These are phyloP conservation scores for Phytophthora rubi DNA, from an alignment of 352 stramenopile species.

Conservation along the genomic window DNA sequence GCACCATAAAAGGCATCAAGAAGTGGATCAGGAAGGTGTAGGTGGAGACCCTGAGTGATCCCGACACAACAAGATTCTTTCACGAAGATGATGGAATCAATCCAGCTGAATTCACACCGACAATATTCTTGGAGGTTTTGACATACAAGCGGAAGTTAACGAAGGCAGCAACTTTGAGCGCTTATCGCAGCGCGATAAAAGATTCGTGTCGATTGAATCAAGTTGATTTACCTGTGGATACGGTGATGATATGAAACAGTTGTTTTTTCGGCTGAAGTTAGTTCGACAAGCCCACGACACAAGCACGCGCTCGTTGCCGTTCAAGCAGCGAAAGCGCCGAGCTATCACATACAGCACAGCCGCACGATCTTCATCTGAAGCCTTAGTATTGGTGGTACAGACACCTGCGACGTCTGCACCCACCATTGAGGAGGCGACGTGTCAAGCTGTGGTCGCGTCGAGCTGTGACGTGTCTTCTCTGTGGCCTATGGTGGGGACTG, in stretches of 20 bases:
- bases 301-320: no score
- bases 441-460: neutral
- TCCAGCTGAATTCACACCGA: conserved; percentile 7
- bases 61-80: neutral
- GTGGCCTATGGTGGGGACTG: neutral
- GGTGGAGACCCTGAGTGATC: neutral
- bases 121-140: conserved; percentile 4
- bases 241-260: conserved; percentile 21
- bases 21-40: conserved; percentile 4
- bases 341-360: no score
- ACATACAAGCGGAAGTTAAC: conserved; percentile 3
- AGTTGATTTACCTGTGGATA: conserved; percentile 16
- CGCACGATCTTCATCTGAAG: no score
- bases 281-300: no score
- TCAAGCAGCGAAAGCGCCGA: no score
- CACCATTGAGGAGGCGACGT: no score
- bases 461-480: neutral
- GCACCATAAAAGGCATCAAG: conserved; percentile 9
- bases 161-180: neutral
- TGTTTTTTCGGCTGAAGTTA: conserved; percentile 16
- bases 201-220: conserved; percentile 9
- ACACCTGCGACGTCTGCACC: no score
- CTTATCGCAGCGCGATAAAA: conserved; percentile 17
- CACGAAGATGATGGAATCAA: neutral
- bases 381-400: no score